phyloP scores from a whole-genome alignment of 2,329 filamentous ascomycete genomes.

The Aspergillus pseudonomiae region DNA sequence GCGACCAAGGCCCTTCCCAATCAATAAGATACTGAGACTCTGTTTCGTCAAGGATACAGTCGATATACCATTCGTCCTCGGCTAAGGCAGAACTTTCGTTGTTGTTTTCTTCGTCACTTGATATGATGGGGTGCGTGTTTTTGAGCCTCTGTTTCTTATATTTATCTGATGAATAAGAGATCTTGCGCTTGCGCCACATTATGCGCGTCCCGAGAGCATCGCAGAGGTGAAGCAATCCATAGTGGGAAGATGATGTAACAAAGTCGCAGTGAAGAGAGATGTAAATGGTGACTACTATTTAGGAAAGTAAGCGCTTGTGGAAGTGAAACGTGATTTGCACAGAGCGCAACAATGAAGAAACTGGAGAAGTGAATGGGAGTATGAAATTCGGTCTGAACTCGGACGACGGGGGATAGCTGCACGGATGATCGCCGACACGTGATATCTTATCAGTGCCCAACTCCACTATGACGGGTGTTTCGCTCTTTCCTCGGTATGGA shows the following conservation, averaged over 20 bases:
- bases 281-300: background rate
- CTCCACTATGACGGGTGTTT: constrained; percentile 5
- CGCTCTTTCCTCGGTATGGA: background rate
- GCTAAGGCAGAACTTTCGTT: constrained; percentile 19
- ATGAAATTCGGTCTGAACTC: constrained; percentile 9
- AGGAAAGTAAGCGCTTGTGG: constrained; percentile 3
- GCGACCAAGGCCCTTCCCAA: constrained; percentile 40
- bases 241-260: constrained; percentile 12
- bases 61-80: constrained; percentile 40
- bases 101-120: constrained; percentile 18
- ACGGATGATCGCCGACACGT: constrained; percentile 37
- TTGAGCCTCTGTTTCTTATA: constrained; percentile 13
- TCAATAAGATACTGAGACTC: constrained; percentile 41
- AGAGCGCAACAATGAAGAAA: constrained; percentile 3
- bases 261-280: background rate
- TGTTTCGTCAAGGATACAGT: constrained; percentile 41
- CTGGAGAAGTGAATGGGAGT: constrained; percentile 13
- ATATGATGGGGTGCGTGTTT: constrained; percentile 11
- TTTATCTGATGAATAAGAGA: constrained; percentile 13
- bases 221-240: constrained; percentile 23
- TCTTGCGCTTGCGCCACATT: constrained; percentile 29
- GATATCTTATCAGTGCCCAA: constrained; percentile 31
- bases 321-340: background rate
- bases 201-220: constrained; percentile 26
- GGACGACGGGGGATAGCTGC: constrained; percentile 24